These are phyloP conservation scores for Potentilla sterilis DNA, from an alignment of 306 rosid genomes.

Conservation along the genomic window DNA sequence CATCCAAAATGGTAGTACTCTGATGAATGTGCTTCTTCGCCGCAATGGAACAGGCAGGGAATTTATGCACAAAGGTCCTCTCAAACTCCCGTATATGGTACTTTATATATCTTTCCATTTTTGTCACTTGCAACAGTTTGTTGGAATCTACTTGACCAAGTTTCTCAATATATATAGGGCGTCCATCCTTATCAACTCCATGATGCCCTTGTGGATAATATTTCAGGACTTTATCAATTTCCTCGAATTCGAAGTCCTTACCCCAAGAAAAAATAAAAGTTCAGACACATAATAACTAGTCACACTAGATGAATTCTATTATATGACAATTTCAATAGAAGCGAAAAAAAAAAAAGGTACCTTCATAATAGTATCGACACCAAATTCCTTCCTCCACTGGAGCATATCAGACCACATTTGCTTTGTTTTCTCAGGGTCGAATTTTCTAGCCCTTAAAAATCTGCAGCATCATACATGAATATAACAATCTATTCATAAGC, in stretches of 20 bases:
- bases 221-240: conserved; percentile 73
- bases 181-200: conserved; percentile 87
- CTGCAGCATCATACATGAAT: conserved; percentile 21
- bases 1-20: conserved; percentile 94
- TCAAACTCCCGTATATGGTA: conserved; percentile 85
- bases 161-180: conserved; percentile 83
- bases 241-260: conserved; percentile 85
- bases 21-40: conserved; percentile 89
- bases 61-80: conserved; percentile 67
- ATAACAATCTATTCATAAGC: conserved; percentile 6
- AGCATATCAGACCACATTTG: conserved; percentile 33
- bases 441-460: conserved; percentile 24
- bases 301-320: background rate
- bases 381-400: conserved; percentile 28
- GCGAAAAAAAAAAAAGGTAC: background rate
- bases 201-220: conserved; percentile 99
- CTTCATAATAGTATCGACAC: conserved; percentile 22
- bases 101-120: conserved; percentile 79
- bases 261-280: conserved; percentile 3
- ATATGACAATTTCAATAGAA: background rate
- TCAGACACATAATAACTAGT: conserved; percentile 2
- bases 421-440: conserved; percentile 25
- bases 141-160: conserved; percentile 80
- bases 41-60: conserved; percentile 86
- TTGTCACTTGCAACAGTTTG: conserved; percentile 82